These are phyloP conservation scores for Coffea humblotiana DNA, from an alignment of 305 asterid genomes.

Conservation along the genomic window DNA sequence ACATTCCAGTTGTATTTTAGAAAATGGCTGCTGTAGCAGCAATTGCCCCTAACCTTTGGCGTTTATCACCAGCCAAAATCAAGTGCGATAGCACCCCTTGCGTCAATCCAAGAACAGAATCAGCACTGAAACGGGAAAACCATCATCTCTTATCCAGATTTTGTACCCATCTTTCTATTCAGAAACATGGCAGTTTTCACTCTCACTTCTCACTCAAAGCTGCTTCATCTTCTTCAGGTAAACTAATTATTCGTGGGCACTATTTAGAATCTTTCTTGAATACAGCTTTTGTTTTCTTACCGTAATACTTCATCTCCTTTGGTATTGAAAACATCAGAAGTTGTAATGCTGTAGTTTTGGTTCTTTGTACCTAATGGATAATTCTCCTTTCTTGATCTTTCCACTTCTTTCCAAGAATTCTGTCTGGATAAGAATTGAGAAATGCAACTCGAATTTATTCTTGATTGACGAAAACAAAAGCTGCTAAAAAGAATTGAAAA, in stretches of 20 bases:
- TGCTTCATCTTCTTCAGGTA: conserved; percentile 58
- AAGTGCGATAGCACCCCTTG: conserved; percentile 11
- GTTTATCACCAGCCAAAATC: conserved; percentile 31
- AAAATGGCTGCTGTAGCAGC: conserved; percentile 51
- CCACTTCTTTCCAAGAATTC: neutral
- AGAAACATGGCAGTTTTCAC: conserved; percentile 21
- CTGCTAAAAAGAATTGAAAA: neutral
- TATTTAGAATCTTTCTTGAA: neutral
- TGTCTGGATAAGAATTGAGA: neutral
- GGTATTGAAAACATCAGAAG: neutral
- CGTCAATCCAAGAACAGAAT: conserved; percentile 28
- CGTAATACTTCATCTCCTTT: neutral
- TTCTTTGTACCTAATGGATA: neutral
- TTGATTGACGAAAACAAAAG: neutral
- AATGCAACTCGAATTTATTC: neutral
- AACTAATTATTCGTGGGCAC: neutral
- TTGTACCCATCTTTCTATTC: conserved; percentile 22
- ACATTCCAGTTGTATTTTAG: neutral
- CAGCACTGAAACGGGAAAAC: conserved; percentile 10
- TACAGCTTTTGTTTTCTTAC: neutral
- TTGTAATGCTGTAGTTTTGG: neutral
- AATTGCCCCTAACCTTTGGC: conserved; percentile 34
- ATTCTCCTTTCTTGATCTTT: neutral
- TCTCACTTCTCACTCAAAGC: conserved; percentile 36
- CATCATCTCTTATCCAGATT: conserved; percentile 27